Evolutionary conservation across 371 early-diverging fungal genomes (phyloP), one percentile per base, ranked within the genome.

Genomic region (Chytridiales sp.): DNA sequence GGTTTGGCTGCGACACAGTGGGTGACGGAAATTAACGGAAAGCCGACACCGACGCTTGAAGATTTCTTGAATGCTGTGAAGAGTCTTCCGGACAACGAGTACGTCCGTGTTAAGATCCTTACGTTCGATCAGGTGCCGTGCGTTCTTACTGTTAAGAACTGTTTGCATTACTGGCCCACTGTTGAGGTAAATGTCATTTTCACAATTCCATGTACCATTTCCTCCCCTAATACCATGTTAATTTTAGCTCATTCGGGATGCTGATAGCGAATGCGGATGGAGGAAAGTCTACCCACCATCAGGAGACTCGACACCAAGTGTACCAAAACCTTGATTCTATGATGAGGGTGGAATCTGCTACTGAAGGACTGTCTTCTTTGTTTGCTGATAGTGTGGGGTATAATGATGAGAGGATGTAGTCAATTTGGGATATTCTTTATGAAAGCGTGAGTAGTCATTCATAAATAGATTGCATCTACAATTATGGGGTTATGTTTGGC

Each of bases 101-200:
- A 91, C 71, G 89, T 90, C 19, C 84, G 93, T n/a, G 85, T 95
- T 31, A 88, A 89, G 58, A 80, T 84, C 30, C 79, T 92, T 47
- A 87, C 82, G 31, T 92, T 90, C 69, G 91, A 92, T 66, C 79
- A 82, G 53, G 85, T 89, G 2, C 93, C 92, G 0, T 75, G 79
- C 3, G 88, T 93, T 56, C 69, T 90, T 31, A 87, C 85, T 58
- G 77, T 92, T 67, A 92, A 91, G 75, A 84, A 84, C 50, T 83
- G 85, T 51, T 77, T 83, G 61, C 92, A 91, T 64, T 94, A 92
- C 70, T 92, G 85, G 83, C 87, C 84, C 24, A 81, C 76, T 3
- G 46, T 42, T 17, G 62, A 70, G 61, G 70, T 79, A n/a, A 8
- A n/a, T 40, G 29, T 9, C 46, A 47, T 52, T 5, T 21, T 48